These are phyloP conservation scores for Helianthus tuberosus DNA, from an alignment of 129 eudicot species.

Conservation along the genomic window DNA sequence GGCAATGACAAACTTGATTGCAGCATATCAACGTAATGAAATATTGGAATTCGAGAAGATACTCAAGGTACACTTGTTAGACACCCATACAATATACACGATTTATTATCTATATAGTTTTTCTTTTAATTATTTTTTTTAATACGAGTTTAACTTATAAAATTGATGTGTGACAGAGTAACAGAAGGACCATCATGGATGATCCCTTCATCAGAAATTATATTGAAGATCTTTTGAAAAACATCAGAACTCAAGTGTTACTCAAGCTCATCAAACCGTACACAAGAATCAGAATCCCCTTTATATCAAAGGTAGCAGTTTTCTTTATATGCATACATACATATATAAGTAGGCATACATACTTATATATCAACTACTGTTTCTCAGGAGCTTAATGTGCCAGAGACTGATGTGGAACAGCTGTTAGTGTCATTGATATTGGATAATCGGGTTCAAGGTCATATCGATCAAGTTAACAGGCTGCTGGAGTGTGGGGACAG, in stretches of 20 bases:
- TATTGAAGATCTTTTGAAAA: slow-evolving; percentile 94
- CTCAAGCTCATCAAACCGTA: slow-evolving; percentile 98
- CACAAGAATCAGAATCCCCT: slow-evolving; percentile 96
- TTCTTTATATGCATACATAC: not conserved
- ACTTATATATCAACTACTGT: not conserved
- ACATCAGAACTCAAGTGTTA: slow-evolving; percentile 95
- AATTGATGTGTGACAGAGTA: slow-evolving; percentile 56
- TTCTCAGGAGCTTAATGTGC: slow-evolving; percentile 93
- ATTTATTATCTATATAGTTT: not conserved
- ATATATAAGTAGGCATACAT: not conserved
- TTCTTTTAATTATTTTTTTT: not conserved
- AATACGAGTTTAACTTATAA: not conserved
- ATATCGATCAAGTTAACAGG: slow-evolving; percentile 96
- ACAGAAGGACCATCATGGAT: slow-evolving; percentile 98
- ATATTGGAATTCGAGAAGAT: slow-evolving; percentile 98
- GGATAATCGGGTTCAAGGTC: slow-evolving; percentile 95
- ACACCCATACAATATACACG: not conserved
- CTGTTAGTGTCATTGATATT: slow-evolving; percentile 84
- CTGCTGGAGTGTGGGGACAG: slow-evolving; percentile 96
- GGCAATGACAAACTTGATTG: slow-evolving; percentile 97
- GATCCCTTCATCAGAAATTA: slow-evolving; percentile 92
- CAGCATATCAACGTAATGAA: slow-evolving; percentile 98
- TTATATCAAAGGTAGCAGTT: slow-evolving; percentile 76
- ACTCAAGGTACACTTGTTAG: slow-evolving; percentile 60
- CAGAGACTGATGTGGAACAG: slow-evolving; percentile 91